Base-by-base conservation (phyloP, 73 alveolate species). In the Stentor roeselii region DNA sequence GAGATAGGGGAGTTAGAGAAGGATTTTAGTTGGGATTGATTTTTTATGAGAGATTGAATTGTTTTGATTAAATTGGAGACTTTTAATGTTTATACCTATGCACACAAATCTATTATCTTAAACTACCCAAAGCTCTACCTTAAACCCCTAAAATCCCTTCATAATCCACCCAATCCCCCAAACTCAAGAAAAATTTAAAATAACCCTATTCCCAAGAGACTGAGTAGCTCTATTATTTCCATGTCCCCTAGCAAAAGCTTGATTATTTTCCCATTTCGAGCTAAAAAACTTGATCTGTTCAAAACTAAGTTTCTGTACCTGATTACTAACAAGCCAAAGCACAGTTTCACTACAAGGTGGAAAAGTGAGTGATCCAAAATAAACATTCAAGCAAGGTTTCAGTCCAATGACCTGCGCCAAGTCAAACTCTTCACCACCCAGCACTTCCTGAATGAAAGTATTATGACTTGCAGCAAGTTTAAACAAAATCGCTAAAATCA, bases 301-400 rank as follows among this genome's bases (percentile, higher is more conserved):
- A 59, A 67, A 60, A 59, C 90, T 37, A 85, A 93, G 88, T 39
- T 87, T 83, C n/a, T 86, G 84, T 3, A 92, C 87, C 78, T 87
- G 89, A 58, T 76, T 67, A 84, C 88, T 75, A 3, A 95, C 88
- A 59, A 90, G 60, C 98, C 99, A 93, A 59, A 88, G 78, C 34
- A 95, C 97, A 77, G 82, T 86, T 59, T 90, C 95, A 42, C 94
- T 82, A 88, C 98, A 95, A 3, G 98, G 98, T 3, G 98, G 98
- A 14, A 95, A 89, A 42, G 99, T 95, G 67, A 95, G 75, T 39
- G 96, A 88, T 15, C 99, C 99, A 50, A 6, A 50, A 50, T 50
- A 50, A 50, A 50, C 86, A 92, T 78, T 78, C 91, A 95, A 31
- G 21, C 38, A 42, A 78, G 59, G 75, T 15, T 31, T 67, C 41